These are phyloP conservation scores for Cladosporium sp. DNA, from an alignment of 2,329 filamentous ascomycete genomes.

Conservation along the genomic window DNA sequence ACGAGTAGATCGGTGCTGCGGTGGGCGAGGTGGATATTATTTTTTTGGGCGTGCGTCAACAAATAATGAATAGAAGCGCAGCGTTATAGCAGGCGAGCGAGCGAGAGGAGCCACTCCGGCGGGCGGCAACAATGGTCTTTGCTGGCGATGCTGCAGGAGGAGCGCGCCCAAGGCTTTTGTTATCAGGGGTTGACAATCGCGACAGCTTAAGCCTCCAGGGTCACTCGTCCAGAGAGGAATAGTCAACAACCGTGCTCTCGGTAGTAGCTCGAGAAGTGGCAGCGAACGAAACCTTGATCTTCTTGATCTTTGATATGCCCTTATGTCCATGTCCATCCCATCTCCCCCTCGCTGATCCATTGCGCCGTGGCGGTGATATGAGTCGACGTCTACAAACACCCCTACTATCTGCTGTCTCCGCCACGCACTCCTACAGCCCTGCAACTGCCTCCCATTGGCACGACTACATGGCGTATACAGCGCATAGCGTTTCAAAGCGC, in stretches of 20 bases:
- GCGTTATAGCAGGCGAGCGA: conserved; percentile 7
- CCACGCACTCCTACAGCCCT: neutral
- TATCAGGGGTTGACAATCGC: conserved; percentile 15
- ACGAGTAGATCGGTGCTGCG: too few species aligned
- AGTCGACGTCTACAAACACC: neutral
- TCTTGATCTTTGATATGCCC: neutral
- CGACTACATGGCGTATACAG: neutral
- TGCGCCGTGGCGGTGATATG: neutral
- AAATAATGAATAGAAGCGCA: neutral
- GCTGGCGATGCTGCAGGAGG: conserved; percentile 7
- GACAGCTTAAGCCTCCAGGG: conserved; percentile 5
- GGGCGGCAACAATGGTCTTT: conserved; percentile 1
- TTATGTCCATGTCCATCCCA: neutral
- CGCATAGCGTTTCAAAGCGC: conserved; percentile 9
- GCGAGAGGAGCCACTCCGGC: conserved; percentile 4
- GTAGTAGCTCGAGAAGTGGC: neutral
- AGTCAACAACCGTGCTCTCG: conserved; percentile 2
- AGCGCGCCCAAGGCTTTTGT: neutral
- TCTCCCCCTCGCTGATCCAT: neutral
- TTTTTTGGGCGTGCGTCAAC: neutral
- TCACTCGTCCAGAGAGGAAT: neutral
- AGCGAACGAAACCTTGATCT: neutral
- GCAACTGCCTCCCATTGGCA: neutral
- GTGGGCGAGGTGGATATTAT: neutral
- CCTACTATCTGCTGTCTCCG: neutral